These are phyloP conservation scores for Misopates orontium DNA, from an alignment of 257 asterid species.

Conservation along the genomic window DNA sequence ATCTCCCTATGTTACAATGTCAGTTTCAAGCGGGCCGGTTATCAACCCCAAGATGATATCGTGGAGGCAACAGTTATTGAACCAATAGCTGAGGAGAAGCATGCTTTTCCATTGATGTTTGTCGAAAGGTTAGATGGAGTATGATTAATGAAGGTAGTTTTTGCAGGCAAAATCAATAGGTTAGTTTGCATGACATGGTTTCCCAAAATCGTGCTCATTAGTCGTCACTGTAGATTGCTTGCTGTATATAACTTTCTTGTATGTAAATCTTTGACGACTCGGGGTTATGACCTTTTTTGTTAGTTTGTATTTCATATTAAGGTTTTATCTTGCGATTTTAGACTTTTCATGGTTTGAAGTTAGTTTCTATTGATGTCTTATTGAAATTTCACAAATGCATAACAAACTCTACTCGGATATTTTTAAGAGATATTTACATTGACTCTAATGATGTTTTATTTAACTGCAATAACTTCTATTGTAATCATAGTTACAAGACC, in stretches of 20 bases:
- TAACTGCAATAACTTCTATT: no score
- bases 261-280: slow-evolving; percentile 7
- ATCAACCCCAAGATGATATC: slow-evolving; percentile 38
- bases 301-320: neutral
- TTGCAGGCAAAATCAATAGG: slow-evolving; percentile 8
- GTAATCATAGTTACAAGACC: no score
- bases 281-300: neutral
- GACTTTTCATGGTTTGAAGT: neutral
- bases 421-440: no score
- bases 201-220: neutral
- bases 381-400: no score
- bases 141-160: neutral
- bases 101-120: neutral
- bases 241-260: neutral
- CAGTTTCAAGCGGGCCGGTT: slow-evolving; percentile 30
- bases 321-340: neutral
- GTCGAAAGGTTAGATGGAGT: neutral
- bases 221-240: neutral
- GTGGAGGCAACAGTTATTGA: slow-evolving; percentile 2
- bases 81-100: slow-evolving; percentile 6
- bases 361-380: neutral
- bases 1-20: neutral
- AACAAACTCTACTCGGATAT: no score
- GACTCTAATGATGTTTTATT: no score
- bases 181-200: neutral